Evolutionary conservation across 2,329 filamentous ascomycete species (phyloP).

Genomic region (Pseudopyricularia cyperi): DNA sequence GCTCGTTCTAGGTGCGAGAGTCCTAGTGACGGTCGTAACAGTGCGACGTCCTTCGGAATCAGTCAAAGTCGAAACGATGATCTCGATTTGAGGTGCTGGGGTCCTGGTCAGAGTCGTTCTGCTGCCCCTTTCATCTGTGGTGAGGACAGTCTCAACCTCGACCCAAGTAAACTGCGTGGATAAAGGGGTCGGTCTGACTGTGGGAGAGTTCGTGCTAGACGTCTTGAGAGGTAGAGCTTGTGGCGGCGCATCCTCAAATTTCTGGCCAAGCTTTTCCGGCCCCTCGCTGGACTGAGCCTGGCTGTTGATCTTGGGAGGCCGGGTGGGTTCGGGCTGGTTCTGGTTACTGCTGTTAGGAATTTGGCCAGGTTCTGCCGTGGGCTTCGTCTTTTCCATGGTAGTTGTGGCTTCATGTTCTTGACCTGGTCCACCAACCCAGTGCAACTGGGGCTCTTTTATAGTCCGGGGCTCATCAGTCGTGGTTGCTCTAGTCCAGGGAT

Average conservation of each 20-base stretch:
- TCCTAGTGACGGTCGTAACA: slow-evolving; percentile 5
- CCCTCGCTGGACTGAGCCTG: background rate
- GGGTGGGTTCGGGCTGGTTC: background rate
- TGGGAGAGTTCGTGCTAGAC: background rate
- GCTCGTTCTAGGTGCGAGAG: slow-evolving; percentile 4
- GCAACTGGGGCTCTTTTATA: background rate
- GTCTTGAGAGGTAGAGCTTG: background rate
- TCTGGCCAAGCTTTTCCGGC: background rate
- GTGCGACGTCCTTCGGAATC: slow-evolving; percentile 5
- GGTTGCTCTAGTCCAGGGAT: background rate
- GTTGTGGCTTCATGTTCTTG: background rate
- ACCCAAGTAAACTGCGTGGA: background rate
- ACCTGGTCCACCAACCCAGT: background rate
- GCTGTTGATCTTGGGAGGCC: background rate
- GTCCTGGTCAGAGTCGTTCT: slow-evolving; percentile 46
- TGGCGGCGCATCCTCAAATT: background rate
- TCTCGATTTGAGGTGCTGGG: slow-evolving; percentile 50
- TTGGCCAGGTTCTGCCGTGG: background rate
- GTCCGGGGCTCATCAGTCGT: background rate
- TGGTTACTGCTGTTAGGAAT: background rate
- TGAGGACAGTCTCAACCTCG: slow-evolving; percentile 32
- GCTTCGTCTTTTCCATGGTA: background rate
- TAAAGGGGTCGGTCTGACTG: background rate
- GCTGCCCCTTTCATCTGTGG: slow-evolving; percentile 57
- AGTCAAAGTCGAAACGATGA: slow-evolving; percentile 23